Base-by-base conservation (phyloP, 1,284 basidiomycete species). In the Coniferiporia sulphurascens region DNA sequence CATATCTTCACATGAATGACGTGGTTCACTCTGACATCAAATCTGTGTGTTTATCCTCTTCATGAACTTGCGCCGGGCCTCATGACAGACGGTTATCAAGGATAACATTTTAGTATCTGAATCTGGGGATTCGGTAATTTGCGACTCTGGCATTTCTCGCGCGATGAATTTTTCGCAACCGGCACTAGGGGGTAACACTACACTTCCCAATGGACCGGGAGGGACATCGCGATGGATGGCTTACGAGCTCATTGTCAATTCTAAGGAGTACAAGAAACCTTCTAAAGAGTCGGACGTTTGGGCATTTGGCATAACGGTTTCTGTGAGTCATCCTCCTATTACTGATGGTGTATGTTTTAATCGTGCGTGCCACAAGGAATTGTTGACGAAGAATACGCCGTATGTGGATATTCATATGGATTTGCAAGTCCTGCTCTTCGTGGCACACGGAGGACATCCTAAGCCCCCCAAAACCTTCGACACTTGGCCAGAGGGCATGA, bases 271-370 rank as follows among this genome's bases (percentile, higher is more conserved):
- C 38, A 43, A 22, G 12, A 22, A 36, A 41, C 44, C 54, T 49
- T 48, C 58, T 15, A 43, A 50, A 36, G 19, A 55, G 46, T 32
- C 52, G 15, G 58, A 59, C 21, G 58, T 59, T 6, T 59, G 58
- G 58, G 52, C 58, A 32, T 59, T 59, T 44, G 52, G 52, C 13
- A 59, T 59, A 52, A 59, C 58, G 13, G 32, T 55, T 15, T 55
- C n/a, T 32, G 58, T 59, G 36, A 43, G 58, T 44, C 8, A 2
- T 27, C 5, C 5, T 27, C 27, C 5, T 3, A 27, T 27, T 27
- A 5, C 27, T 27, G 27, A 27, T 27, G 5, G 2, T 5, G 27
- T 27, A 27, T 27, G 27, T 27, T 5, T 27, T n/a, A n/a, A n/a
- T n/a, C n/a, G n/a, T n/a, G 5, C 27, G 5, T 27, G 5, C 27